Evolutionary conservation across 2,329 filamentous ascomycete genomes (phyloP).

Genomic region (Hawksworthiomyces lignivorus): DNA sequence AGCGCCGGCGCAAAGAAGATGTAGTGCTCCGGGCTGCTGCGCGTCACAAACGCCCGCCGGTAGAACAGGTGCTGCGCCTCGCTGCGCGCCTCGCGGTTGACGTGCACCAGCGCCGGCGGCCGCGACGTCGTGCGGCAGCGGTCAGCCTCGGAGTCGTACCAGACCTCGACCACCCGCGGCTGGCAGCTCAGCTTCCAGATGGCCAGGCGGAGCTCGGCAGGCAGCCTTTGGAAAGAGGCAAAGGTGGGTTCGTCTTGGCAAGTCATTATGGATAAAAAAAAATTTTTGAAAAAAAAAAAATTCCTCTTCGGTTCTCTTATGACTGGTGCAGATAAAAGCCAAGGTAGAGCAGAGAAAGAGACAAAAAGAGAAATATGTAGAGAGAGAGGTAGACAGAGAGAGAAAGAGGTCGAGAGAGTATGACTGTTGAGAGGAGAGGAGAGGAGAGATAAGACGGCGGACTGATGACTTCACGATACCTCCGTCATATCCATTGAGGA

Average conservation of each 20-base stretch:
- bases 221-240: slow-evolving; percentile 26
- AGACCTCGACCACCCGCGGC: slow-evolving; percentile 31
- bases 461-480: too few relatives aligned
- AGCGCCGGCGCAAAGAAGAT: slow-evolving; percentile 30
- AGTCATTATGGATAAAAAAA: too few relatives aligned
- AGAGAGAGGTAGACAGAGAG: not conserved
- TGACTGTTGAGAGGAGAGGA: too few relatives aligned
- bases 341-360: not conserved
- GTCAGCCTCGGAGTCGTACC: slow-evolving; percentile 29
- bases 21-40: slow-evolving; percentile 21
- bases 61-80: slow-evolving; percentile 32
- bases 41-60: slow-evolving; percentile 27
- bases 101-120: slow-evolving; percentile 33
- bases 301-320: not conserved
- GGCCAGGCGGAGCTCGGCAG: slow-evolving; percentile 31
- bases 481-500: too few relatives aligned
- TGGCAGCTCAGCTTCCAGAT: slow-evolving; percentile 32
- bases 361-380: not conserved
- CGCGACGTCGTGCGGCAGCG: slow-evolving; percentile 29
- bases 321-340: not conserved
- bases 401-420: too few relatives aligned
- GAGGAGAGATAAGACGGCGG: too few relatives aligned
- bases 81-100: slow-evolving; percentile 33
- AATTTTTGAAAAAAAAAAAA: too few relatives aligned
- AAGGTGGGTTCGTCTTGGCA: slow-evolving; percentile 13